phyloP scores from a whole-genome alignment of 306 rosid species.

The Lotus japonicus region DNA sequence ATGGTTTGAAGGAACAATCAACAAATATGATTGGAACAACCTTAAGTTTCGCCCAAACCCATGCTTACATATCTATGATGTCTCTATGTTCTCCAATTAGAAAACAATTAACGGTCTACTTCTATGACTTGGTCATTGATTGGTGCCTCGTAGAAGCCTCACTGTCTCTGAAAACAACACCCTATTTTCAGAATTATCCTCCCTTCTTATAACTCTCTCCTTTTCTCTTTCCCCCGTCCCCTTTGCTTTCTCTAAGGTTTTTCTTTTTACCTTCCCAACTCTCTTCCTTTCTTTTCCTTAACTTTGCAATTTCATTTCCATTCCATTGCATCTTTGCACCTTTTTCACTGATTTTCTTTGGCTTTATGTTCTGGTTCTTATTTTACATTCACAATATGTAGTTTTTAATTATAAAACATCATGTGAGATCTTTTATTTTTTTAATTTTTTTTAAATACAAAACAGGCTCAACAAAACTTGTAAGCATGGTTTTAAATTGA shows the following conservation, averaged over 20 bases:
- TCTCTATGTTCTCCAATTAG: constrained; percentile 15
- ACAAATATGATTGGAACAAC: constrained; percentile 21
- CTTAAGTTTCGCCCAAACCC: constrained; percentile 20
- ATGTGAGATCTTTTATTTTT: too few species aligned
- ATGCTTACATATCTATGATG: not conserved
- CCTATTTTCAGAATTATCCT: constrained; percentile 28
- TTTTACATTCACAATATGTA: too few species aligned
- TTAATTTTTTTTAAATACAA: too few species aligned
- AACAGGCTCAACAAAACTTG: too few species aligned
- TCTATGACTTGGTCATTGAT: constrained; percentile 30
- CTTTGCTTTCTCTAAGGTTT: constrained; percentile 18
- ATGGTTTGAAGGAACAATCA: not conserved
- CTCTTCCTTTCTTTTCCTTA: not conserved
- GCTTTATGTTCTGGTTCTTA: too few species aligned
- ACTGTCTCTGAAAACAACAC: constrained; percentile 11
- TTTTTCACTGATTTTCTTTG: too few species aligned
- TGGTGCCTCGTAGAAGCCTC: too few species aligned
- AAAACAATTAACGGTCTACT: not conserved
- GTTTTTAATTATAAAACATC: too few species aligned
- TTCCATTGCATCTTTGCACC: too few species aligned
- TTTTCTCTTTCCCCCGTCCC: constrained; percentile 1
- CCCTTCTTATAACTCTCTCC: constrained; percentile 27
- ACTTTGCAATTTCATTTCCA: too few species aligned
- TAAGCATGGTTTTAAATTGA: too few species aligned
- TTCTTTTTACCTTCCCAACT: not conserved